Base-by-base conservation (phyloP, 768 basidiomycete genomes). In the Kwoniella mangroviensis region DNA sequence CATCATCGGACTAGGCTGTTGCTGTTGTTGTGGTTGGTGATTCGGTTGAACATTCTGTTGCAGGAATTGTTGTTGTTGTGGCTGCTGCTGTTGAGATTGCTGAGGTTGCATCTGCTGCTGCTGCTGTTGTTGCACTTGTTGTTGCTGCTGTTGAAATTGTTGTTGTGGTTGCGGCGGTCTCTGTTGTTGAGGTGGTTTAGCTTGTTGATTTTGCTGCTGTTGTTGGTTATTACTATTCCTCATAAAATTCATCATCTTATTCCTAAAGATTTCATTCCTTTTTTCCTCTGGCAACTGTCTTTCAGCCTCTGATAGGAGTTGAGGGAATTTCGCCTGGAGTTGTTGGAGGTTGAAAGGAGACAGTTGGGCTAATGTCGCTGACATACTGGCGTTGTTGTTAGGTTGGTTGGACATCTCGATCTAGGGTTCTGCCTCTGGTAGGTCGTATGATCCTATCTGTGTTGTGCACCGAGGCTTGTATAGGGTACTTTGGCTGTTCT, bases 251-350 rank as follows among this genome's bases (percentile, higher is more conserved):
- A 43, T 57, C 56, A 74, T 58, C 63, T 67, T 70, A n/a, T 41
- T 41, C 15, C 56, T 40, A 22, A 74, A 61, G 24, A 74, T 21
- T n/a, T 68, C 63, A 24, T 69, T 61, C 55, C 64, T n/a, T 52
- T 64, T 54, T 13, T 70, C 62, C 9, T 68, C 64, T 2, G 75
- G 73, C 21, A 76, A 51, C 11, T 42, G 24, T 22, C 64, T 60
- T 52, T 78, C 77, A 11, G 41, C 67, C 13, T 70, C 63, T 10
- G 54, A 58, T 17, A 78, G 61, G 11, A 78, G 7, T 22, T 57
- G 45, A 6, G 77, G 74, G 49, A 72, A 72, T 17, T 68, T 72
- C 2, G 21, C n/a, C 59, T 75, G 71, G 12, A 78, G 60, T 26
- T 56, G 60, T 17, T 62, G 62, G 56, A 68, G 45, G 43, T 70